Conservation (phyloP, 345 rosid species). For the Salix dunnii region DNA sequence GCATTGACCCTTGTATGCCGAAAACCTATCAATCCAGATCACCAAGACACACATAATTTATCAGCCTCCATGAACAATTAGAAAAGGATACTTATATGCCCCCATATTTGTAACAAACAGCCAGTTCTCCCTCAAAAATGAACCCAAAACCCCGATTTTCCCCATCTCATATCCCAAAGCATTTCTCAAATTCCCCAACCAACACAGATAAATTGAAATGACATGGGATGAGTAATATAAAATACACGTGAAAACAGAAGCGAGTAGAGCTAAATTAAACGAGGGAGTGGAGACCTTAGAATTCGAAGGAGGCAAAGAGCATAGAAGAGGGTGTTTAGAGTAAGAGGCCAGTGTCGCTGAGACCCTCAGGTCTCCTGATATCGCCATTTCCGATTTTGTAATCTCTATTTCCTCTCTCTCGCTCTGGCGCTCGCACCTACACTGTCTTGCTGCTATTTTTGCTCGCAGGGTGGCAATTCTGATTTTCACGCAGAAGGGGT, state of each 20-base stretch:
- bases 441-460: neutral
- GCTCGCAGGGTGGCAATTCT: neutral
- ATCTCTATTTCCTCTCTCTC: neutral
- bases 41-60: neutral
- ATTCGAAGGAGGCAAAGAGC: constrained; percentile 42
- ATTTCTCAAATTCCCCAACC: neutral
- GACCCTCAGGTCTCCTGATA: constrained; percentile 62
- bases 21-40: neutral
- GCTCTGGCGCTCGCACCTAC: neutral
- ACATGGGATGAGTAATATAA: neutral
- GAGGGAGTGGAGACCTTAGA: constrained; percentile 44
- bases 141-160: neutral
- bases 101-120: neutral
- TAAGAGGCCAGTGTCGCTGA: constrained; percentile 58
- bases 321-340: constrained; percentile 41
- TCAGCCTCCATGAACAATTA: neutral
- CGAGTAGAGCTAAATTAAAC: neutral
- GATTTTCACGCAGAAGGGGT: neutral
- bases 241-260: neutral
- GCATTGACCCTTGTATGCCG: neutral
- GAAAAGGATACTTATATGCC: neutral
- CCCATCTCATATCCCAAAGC: neutral
- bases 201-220: constrained; percentile 7
- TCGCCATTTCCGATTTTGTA: constrained; percentile 41
- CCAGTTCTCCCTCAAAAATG: neutral